Evolutionary conservation across 192 early-diverging fungal genomes (phyloP).

Genomic region (Coemansia sp.): DNA sequence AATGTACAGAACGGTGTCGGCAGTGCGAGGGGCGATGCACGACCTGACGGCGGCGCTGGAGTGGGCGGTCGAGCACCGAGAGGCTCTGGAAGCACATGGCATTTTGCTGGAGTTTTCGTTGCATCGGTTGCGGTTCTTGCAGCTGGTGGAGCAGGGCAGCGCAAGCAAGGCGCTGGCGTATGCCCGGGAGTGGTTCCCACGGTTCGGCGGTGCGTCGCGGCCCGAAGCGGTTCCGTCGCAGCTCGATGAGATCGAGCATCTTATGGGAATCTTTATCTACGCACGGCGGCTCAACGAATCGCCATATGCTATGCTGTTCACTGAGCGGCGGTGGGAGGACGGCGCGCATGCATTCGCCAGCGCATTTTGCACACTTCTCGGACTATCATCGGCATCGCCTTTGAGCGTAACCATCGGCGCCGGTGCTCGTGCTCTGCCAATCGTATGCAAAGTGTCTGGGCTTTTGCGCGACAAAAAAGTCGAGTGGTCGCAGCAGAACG

Average conservation of each 20-base stretch:
- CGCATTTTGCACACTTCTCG: conserved; percentile 35
- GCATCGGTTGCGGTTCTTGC: conserved; percentile 74
- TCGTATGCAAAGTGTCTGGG: conserved; percentile 85
- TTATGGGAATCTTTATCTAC: conserved; percentile 58
- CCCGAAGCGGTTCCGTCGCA: conserved; percentile 11
- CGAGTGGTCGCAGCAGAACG: conserved; percentile 90
- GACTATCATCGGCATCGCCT: conserved; percentile 27
- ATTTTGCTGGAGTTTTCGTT: conserved; percentile 87
- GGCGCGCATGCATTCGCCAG: conserved; percentile 23
- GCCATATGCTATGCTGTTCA: conserved; percentile 61
- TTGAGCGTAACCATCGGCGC: conserved; percentile 61
- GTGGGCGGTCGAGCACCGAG: conserved; percentile 71
- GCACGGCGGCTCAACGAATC: conserved; percentile 65
- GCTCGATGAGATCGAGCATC: conserved; percentile 50
- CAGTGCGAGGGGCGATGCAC: conserved; percentile 51
- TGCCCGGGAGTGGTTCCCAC: conserved; percentile 66
- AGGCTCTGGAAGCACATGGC: conserved; percentile 56
- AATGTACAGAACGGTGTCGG: conserved; percentile 76
- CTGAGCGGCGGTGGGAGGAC: conserved; percentile 39
- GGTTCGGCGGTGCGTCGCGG: conserved; percentile 43
- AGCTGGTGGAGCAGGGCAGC: conserved; percentile 59
- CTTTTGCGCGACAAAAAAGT: conserved; percentile 81
- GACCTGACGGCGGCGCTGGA: conserved; percentile 65
- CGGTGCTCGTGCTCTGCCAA: conserved; percentile 86
- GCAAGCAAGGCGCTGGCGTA: conserved; percentile 69